These are phyloP conservation scores for Gracilaria vermiculophylla DNA, from an alignment of 23 red algal genomes.

Conservation along the genomic window DNA sequence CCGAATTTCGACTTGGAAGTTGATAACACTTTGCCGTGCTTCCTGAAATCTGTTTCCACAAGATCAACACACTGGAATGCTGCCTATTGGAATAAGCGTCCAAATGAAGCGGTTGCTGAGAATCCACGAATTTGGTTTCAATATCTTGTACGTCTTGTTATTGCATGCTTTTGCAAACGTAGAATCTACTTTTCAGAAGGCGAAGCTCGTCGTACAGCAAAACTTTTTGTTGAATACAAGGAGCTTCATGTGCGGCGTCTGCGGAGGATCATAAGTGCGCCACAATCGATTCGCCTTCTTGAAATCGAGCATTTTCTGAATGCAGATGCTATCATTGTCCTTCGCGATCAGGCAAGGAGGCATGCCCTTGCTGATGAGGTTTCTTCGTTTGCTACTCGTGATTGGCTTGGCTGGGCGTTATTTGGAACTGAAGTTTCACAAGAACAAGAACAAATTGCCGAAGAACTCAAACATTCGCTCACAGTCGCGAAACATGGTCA, in stretches of 20 bases:
- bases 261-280: background rate
- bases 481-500: conserved; percentile 5
- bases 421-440: conserved; percentile 16
- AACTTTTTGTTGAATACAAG: conserved; percentile 18
- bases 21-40: background rate
- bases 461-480: conserved; percentile 36
- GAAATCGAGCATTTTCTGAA: conserved; percentile 32
- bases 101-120: background rate
- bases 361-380: conserved; percentile 50
- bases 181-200: background rate
- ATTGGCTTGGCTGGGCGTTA: conserved; percentile 55
- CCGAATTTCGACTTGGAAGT: conserved; percentile 1
- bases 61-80: background rate
- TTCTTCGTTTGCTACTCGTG: conserved; percentile 55
- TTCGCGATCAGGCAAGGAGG: conserved; percentile 25
- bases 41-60: background rate
- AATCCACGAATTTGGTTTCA: conserved; percentile 39
- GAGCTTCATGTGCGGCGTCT: conserved; percentile 46
- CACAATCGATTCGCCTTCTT: background rate
- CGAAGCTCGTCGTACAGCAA: background rate
- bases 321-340: conserved; percentile 37
- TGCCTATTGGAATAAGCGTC: conserved; percentile 4
- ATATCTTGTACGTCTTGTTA: background rate
- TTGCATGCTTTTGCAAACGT: conserved; percentile 1
- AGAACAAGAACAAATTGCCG: conserved; percentile 31